Conservation (phyloP, 441 rosid species). For the Rhodomyrtus psidioides region DNA sequence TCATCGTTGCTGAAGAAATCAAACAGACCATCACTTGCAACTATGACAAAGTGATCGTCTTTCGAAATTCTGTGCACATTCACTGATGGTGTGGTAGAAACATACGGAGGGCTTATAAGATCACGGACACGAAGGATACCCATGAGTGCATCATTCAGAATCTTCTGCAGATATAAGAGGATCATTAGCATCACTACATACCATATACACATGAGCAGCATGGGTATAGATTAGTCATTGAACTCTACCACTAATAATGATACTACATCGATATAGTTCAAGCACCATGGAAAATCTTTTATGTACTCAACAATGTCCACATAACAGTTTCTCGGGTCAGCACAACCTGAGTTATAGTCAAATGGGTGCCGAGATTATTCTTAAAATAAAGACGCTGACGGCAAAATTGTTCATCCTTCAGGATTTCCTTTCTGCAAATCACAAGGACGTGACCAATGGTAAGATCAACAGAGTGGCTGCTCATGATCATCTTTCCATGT, state of each 20-base stretch:
- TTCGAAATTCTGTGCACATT: conserved; percentile 57
- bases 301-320: not conserved
- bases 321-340: not conserved
- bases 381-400: not conserved
- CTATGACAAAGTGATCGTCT: conserved; percentile 74
- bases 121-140: conserved; percentile 83
- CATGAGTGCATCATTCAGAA: conserved; percentile 81
- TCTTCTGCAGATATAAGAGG: conserved; percentile 37
- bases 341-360: not conserved
- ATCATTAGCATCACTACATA: not conserved
- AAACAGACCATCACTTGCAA: conserved; percentile 84
- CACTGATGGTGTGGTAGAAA: conserved; percentile 70
- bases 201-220: not conserved
- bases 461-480: not conserved
- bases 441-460: not conserved
- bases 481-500: not conserved
- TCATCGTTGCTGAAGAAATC: conserved; percentile 90
- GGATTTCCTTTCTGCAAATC: not conserved
- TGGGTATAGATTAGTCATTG: not conserved
- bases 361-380: not conserved
- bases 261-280: not conserved
- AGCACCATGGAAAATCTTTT: not conserved
- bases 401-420: not conserved
- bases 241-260: not conserved
- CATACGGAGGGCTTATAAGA: conserved; percentile 79